Base-by-base conservation (phyloP, 306 rosid genomes). In the Quercus variabilis region DNA sequence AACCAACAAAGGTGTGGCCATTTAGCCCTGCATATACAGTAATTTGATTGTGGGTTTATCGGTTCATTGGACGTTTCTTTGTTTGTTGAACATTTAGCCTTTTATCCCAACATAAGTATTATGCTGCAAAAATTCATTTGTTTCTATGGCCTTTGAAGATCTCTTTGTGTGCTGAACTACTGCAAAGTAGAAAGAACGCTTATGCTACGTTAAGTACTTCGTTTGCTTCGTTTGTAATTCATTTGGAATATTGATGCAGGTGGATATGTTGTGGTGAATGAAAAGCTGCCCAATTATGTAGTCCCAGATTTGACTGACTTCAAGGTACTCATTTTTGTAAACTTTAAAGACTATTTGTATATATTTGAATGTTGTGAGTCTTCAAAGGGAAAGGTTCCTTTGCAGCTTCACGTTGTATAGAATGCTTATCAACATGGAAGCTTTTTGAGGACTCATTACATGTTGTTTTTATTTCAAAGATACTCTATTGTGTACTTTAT, bases 1-100 rank as follows among this genome's bases (percentile, higher is more conserved):
- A 87, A 59, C 97, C 98, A 49, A 94, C 97, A 92, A 94, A 88
- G 97, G 97, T 90, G 80, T 78, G 74, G 63, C 72, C 78, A 18
- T 38, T 38, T 52, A 23, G 10, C 19, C 14, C 65, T 56, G 21
- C 71, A 30, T 65, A 0, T 18, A 19, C 21, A 30, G 3, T 65
- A 9, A 65, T 65, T 65, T 31, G 12, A 17, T 30, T 65, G 19
- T 17, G 46, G 43, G 38, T 30, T 64, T 64, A 6, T 64, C 15
- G 3, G 3, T 31, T 31, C 20, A 17, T n/a, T n/a, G n/a, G n/a
- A n/a, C n/a, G n/a, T n/a, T n/a, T n/a, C n/a, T n/a, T n/a, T n/a
- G n/a, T n/a, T n/a, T n/a, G n/a, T 64, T 64, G 41, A 31, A 65
- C 23, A 65, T 63, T 65, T 31, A n/a, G n/a, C n/a, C n/a, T n/a